Base-by-base conservation (phyloP, 208 protist species). In the Zelonia costaricensis region DNA sequence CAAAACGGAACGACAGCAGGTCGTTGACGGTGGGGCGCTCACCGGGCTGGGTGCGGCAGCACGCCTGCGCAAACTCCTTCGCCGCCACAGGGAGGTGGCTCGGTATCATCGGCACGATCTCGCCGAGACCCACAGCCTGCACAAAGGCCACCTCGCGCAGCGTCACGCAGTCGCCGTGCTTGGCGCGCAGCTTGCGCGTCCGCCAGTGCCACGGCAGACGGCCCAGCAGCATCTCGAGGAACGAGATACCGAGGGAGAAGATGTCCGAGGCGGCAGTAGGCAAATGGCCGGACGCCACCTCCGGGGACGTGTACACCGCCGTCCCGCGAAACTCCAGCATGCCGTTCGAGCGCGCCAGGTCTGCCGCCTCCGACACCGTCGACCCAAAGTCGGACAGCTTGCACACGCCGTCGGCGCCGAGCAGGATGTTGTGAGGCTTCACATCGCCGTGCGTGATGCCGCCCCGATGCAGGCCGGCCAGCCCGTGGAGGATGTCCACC, bases 321-420 rank as follows among this genome's bases (percentile, higher is more conserved):
- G 81, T 91, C 16, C 83, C 83, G 27, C 81, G 76, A 36, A 69
- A 77, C 49, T 40, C 70, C 40, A 68, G 42, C 54, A 42, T 62
- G 18, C 55, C 49, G 43, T 60, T 62, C 15, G 42, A 59, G 42
- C 43, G 36, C 6, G 56, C 65, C 3, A 58, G 31, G 33, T 72
- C 56, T 5, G 65, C 39, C 22, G 55, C 49, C 54, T 78, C 64
- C 44, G 71, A 69, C 42, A 84, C 74, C 10, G 79, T 79, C 4
- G 80, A 86, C 13, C 88, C 88, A 62, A 94, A 92, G 70, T 92
- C 85, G 28, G 76, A 78, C 20, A 91, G 74, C 65, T 91, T 92
- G 72, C 84, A 92, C 44, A 82, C 64, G 13, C 88, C 83, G 56
- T 92, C 74, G 18, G 70, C 61, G 9, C 72, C 82, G 1, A 92